These are phyloP conservation scores for Shiraia sp. DNA, from an alignment of 2,329 filamentous ascomycete species.

Conservation along the genomic window DNA sequence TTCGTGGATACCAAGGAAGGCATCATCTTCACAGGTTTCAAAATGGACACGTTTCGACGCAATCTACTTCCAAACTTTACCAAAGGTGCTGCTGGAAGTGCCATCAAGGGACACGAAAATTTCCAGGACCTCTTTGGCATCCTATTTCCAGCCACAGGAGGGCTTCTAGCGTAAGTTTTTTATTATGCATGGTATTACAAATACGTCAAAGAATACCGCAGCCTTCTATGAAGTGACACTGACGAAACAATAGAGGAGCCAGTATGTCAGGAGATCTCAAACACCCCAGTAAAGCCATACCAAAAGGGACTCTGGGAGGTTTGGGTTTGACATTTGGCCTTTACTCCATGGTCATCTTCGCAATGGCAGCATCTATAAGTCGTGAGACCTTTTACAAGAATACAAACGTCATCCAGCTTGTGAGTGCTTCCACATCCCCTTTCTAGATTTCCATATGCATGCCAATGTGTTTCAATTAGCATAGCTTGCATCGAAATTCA, in stretches of 20 bases:
- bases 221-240: conserved; percentile 3
- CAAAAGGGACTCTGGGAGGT: conserved; percentile 79
- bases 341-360: conserved; percentile 76
- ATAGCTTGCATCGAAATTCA: background rate
- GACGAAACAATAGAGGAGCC: conserved; percentile 63
- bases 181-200: background rate
- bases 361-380: conserved; percentile 76
- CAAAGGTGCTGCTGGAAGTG: conserved; percentile 63
- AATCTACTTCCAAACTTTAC: conserved; percentile 73
- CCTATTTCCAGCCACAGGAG: conserved; percentile 73
- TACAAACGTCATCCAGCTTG: conserved; percentile 77
- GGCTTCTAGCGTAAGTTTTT: conserved; percentile 57
- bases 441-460: too few relatives aligned
- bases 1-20: conserved; percentile 66
- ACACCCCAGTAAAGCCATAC: conserved; percentile 82
- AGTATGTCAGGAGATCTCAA: conserved; percentile 89
- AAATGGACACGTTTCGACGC: conserved; percentile 67
- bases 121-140: conserved; percentile 87
- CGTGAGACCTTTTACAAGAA: conserved; percentile 73
- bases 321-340: conserved; percentile 74
- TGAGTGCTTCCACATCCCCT: conserved; percentile 33
- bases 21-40: conserved; percentile 79
- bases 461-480: background rate
- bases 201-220: background rate
- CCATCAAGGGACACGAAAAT: conserved; percentile 66